Evolutionary conservation across 1,284 basidiomycete species (phyloP).

Genomic region (Sphagnurus paluster): DNA sequence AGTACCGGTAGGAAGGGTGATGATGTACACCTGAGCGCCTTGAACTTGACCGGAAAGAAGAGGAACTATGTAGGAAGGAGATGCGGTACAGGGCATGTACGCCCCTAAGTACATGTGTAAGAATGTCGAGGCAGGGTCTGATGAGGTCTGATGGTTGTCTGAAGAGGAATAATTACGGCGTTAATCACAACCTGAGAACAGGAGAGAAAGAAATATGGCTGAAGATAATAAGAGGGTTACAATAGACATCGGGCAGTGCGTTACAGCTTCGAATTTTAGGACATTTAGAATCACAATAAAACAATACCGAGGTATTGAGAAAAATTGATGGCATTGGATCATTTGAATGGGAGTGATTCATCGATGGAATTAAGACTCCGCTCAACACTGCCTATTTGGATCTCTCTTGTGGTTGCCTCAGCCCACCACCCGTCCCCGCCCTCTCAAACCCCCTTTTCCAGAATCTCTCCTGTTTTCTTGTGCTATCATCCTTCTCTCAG

Average conservation of each 20-base stretch:
- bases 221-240: too few species aligned
- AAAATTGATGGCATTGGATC: neutral
- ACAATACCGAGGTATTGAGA: too few species aligned
- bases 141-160: slow-evolving; percentile 7
- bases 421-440: slow-evolving; percentile 26
- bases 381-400: slow-evolving; percentile 29
- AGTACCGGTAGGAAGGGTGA: neutral
- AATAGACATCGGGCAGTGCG: too few species aligned
- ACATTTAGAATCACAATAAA: too few species aligned
- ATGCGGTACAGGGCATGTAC: neutral
- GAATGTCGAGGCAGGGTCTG: too few species aligned
- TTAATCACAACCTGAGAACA: neutral
- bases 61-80: too few species aligned
- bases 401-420: slow-evolving; percentile 23
- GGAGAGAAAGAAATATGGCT: neutral
- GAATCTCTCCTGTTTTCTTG: slow-evolving; percentile 16
- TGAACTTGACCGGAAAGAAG: too few species aligned
- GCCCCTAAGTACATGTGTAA: neutral
- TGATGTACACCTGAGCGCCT: neutral
- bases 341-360: slow-evolving; percentile 18
- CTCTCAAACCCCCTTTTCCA: slow-evolving; percentile 18
- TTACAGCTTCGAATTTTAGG: too few species aligned
- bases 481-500: slow-evolving; percentile 20
- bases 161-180: neutral
- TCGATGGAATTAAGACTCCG: slow-evolving; percentile 39